phyloP scores from a whole-genome alignment of 2,329 filamentous ascomycete species.

The Westerdykella sp. region DNA sequence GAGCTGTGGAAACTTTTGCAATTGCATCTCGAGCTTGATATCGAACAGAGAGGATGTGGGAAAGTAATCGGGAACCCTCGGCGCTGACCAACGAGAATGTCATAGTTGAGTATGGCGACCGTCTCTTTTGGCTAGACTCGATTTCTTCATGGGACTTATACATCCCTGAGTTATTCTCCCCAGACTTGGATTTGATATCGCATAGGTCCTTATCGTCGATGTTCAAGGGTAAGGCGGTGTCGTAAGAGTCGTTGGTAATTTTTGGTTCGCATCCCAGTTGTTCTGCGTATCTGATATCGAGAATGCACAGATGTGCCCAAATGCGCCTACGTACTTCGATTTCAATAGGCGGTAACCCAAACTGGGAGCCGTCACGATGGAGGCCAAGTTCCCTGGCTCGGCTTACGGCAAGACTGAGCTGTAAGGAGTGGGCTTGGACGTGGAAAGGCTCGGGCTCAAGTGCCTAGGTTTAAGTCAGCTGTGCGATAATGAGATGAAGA shows the following conservation, averaged over 20 bases:
- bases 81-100: conserved; percentile 12
- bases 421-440: conserved; percentile 10
- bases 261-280: conserved; percentile 62
- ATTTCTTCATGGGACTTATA: conserved; percentile 10
- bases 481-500: background rate
- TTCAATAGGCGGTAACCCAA: conserved; percentile 59
- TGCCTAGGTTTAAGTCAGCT: background rate
- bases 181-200: conserved; percentile 8
- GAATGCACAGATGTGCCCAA: conserved; percentile 69
- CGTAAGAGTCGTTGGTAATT: conserved; percentile 64
- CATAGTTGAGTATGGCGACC: conserved; percentile 13
- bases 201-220: conserved; percentile 56
- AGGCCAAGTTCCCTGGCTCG: conserved; percentile 14
- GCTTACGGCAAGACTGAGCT: conserved; percentile 12
- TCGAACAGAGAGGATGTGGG: conserved; percentile 7
- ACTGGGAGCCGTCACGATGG: conserved; percentile 47
- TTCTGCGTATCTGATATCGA: conserved; percentile 67
- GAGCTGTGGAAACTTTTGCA: conserved; percentile 2
- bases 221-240: conserved; percentile 64
- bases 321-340: conserved; percentile 62
- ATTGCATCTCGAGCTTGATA: conserved; percentile 14
- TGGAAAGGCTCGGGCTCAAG: conserved; percentile 9
- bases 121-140: conserved; percentile 9
- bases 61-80: conserved; percentile 13
- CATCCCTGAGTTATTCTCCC: background rate